Base-by-base conservation (phyloP, 768 basidiomycete genomes). In the Tylopilus sp. region DNA sequence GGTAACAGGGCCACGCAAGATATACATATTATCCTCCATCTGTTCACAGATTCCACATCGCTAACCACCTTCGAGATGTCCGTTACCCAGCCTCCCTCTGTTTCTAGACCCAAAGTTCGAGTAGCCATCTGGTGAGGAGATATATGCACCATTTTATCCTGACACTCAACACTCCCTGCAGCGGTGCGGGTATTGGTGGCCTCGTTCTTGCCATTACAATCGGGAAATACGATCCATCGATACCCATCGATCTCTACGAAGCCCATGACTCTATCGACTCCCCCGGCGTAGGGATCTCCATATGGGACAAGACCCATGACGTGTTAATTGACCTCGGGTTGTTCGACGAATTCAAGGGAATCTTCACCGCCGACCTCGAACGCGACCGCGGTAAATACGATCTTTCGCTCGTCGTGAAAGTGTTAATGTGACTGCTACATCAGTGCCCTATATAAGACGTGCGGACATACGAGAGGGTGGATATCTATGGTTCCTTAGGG, bases 161-260 rank as follows among this genome's bases (percentile, higher is more conserved):
- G 10, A 13, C 23, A 33, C 28, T 48, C 18, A 44, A 28, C 6
- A n/a, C 3, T 8, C 4, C 22, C 17, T 6, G 9, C 15, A 75
- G 67, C 50, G 73, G 68, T 40, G 75, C 69, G 17, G 76, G 75
- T 4, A 71, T 78, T 36, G 74, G 71, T 12, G 77, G 77, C 5
- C 65, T 79, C n/a, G 63, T 71, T 1, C 70, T 80, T n/a, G 73
- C 77, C 1, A 65, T 65, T 20, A 64, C 71, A 8, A 65, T 75
- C 17, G 68, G 65, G 30, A 60, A 62, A 43, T 67, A 66, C 44
- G 55, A 71, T 57, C 41, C 53, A 10, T 48, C 50, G 1, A 57
- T 76, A n/a, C 63, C 71, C 51, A 67, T 76, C 13, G 66, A 75
- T 51, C 50, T 80, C 4, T 80, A 80, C 52, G 80, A 80, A 64